These are phyloP conservation scores for Phytopythium aichiense DNA, from an alignment of 352 stramenopile species.

Conservation along the genomic window DNA sequence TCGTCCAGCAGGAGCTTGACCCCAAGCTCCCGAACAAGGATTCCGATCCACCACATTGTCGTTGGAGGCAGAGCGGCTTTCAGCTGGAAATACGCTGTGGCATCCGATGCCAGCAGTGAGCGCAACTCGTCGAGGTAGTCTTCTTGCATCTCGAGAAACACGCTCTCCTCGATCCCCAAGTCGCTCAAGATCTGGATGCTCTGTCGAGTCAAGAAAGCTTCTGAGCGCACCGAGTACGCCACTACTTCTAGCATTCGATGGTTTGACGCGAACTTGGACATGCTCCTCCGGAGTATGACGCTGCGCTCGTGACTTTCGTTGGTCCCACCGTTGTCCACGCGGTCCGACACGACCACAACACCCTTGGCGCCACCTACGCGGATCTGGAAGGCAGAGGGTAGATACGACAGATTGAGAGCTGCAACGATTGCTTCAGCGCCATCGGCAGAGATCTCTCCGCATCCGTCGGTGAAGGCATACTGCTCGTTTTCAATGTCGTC, in stretches of 20 bases:
- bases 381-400: slow-evolving; percentile 73
- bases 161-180: slow-evolving; percentile 48
- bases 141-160: slow-evolving; percentile 71
- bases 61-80: slow-evolving; percentile 33
- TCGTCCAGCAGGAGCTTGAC: slow-evolving; percentile 40
- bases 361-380: slow-evolving; percentile 70
- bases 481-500: slow-evolving; percentile 40
- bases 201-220: slow-evolving; percentile 70
- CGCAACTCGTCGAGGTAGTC: slow-evolving; percentile 55
- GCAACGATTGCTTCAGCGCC: slow-evolving; percentile 35
- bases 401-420: slow-evolving; percentile 27
- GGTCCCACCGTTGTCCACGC: slow-evolving; percentile 9
- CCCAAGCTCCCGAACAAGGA: slow-evolving; percentile 31
- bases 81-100: slow-evolving; percentile 39
- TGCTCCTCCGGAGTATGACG: slow-evolving; percentile 54
- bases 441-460: slow-evolving; percentile 46
- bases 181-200: slow-evolving; percentile 71
- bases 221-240: slow-evolving; percentile 38
- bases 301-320: slow-evolving; percentile 15
- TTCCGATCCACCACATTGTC: slow-evolving; percentile 32
- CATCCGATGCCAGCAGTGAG: slow-evolving; percentile 46
- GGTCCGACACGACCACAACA: slow-evolving; percentile 64
- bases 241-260: slow-evolving; percentile 75
- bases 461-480: slow-evolving; percentile 71
- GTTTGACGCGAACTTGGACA: slow-evolving; percentile 62